A percentile compares a stretch with the other conserved stretches of the same genome.
Evolutionary conservation across 495 filamentous ascomycete species (phyloP).

Genomic region (Aeminium ludgeri): DNA sequence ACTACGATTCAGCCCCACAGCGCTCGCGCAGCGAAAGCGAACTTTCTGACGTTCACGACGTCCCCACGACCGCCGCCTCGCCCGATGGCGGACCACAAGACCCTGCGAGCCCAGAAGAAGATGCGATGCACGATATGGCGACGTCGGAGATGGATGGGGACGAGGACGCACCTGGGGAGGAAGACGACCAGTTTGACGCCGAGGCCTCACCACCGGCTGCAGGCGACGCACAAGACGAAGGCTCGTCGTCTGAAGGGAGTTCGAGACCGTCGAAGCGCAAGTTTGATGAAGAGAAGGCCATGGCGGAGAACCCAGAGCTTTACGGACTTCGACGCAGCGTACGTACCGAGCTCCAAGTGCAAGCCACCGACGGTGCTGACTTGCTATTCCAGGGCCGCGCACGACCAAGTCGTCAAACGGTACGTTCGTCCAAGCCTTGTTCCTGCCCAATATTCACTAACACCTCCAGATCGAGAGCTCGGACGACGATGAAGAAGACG

Average conservation of each 20-base stretch:
- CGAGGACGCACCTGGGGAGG: conserved; percentile 49
- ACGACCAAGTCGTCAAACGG: conserved; percentile 33
- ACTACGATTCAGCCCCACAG: conserved; percentile 24
- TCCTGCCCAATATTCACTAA: background rate
- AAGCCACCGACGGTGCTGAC: conserved; percentile 20
- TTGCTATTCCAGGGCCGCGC: conserved; percentile 33
- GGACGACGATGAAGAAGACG: conserved; percentile 56
- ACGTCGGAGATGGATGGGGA: conserved; percentile 33
- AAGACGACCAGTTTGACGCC: conserved; percentile 64
- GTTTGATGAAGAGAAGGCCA: conserved; percentile 60
- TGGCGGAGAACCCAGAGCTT: conserved; percentile 82
- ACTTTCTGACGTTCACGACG: conserved; percentile 23
- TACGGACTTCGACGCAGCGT: conserved; percentile 89
- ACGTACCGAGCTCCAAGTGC: conserved; percentile 23
- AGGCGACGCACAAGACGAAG: conserved; percentile 26
- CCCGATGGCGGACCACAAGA: conserved; percentile 1
- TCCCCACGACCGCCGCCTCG: conserved; percentile 16
- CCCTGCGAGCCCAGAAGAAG: conserved; percentile 20
- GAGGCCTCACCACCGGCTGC: conserved; percentile 34
- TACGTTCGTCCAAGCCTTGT: conserved; percentile 17
- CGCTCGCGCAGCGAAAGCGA: conserved; percentile 35
- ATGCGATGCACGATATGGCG: conserved; percentile 18
- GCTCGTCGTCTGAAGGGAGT: conserved; percentile 51
- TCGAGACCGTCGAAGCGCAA: conserved; percentile 60
- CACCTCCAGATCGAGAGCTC: conserved; percentile 45